phyloP scores from a whole-genome alignment of 805 yeast genomes.

The Barnettozyma vustinii region DNA sequence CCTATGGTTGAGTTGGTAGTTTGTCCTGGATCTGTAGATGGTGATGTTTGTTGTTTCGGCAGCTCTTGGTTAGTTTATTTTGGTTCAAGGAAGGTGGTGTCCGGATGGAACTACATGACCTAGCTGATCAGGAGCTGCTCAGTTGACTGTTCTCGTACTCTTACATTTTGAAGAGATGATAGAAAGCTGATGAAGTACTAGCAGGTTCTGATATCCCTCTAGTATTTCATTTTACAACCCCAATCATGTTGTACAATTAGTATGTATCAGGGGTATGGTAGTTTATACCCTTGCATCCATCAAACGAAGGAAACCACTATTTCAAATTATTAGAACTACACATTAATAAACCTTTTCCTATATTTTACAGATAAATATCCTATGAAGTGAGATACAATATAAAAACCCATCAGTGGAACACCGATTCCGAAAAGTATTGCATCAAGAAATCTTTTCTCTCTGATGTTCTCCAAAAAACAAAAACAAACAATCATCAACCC shows the following conservation, averaged over 20 bases:
- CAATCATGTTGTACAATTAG: too few species aligned
- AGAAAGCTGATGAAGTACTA: too few species aligned
- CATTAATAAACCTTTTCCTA: neutral
- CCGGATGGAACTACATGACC: neutral
- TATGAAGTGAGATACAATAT: conserved; percentile 6
- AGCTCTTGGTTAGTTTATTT: neutral
- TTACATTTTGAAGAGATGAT: too few species aligned
- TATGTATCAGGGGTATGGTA: too few species aligned
- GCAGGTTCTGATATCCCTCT: too few species aligned
- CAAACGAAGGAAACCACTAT: too few species aligned
- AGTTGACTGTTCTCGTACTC: too few species aligned
- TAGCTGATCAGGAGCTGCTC: too few species aligned
- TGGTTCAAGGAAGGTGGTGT: neutral
- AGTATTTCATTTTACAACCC: too few species aligned
- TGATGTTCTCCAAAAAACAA: conserved; percentile 7
- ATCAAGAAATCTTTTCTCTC: conserved; percentile 3
- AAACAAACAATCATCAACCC: neutral
- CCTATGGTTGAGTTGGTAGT: neutral
- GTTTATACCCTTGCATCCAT: neutral
- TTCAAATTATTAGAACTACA: too few species aligned
- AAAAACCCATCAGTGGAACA: conserved; percentile 5
- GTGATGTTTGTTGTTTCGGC: neutral
- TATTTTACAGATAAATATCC: conserved; percentile 12
- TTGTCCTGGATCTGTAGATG: neutral
- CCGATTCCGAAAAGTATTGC: conserved; percentile 6